Percentiles rank a stretch among this genome's conserved stretches.
These are phyloP conservation scores for Acer saccharum DNA, from an alignment of 345 rosid species.

Conservation along the genomic window DNA sequence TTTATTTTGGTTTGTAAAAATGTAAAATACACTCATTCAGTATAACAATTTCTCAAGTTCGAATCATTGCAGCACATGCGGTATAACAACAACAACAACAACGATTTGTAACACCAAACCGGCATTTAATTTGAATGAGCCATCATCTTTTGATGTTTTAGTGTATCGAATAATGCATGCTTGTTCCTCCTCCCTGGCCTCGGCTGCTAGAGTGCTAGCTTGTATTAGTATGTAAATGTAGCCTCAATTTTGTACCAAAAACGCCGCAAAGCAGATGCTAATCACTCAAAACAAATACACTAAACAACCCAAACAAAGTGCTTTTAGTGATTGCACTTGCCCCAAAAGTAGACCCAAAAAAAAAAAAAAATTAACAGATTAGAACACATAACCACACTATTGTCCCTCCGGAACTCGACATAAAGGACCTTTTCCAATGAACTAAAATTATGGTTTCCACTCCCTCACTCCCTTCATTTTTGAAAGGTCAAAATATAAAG, in stretches of 20 bases:
- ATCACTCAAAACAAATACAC: neutral
- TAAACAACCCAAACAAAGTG: neutral
- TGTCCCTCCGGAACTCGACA: constrained; percentile 47
- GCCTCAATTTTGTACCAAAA: neutral
- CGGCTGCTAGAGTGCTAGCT: no score
- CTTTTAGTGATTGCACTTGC: constrained; percentile 12
- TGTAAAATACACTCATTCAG: no score
- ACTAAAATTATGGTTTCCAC: constrained; percentile 34
- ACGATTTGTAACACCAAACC: no score
- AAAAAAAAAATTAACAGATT: constrained; percentile 2
- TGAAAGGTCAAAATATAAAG: constrained; percentile 14
- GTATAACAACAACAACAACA: no score
- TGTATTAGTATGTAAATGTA: neutral
- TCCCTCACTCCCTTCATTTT: neutral
- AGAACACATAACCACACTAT: constrained; percentile 28
- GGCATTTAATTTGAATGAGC: no score
- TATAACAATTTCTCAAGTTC: no score
- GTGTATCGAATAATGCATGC: no score
- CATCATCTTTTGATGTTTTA: no score
- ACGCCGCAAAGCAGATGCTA: constrained; percentile 28
- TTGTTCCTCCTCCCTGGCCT: no score
- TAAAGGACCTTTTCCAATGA: constrained; percentile 25
- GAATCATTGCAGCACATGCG: no score
- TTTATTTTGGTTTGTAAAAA: no score
- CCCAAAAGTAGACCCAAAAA: neutral